These are phyloP conservation scores for Camelina sativa DNA, from an alignment of 345 rosid species.

Conservation along the genomic window DNA sequence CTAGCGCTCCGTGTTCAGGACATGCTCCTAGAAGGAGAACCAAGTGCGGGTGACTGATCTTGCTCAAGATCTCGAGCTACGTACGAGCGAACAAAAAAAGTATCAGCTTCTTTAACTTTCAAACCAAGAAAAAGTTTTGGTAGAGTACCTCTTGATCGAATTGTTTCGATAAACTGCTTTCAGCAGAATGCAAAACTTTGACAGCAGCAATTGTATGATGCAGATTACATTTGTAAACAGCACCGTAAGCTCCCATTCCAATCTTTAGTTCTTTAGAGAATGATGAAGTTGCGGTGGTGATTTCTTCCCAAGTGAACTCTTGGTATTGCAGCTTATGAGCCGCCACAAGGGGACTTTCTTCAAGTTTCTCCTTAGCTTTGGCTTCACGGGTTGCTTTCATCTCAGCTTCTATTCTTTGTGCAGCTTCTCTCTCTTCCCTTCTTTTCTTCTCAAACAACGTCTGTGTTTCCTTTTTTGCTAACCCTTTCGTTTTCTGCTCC, in stretches of 20 bases:
- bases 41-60: constrained; percentile 83
- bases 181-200: constrained; percentile 47
- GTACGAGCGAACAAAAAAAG: constrained; percentile 41
- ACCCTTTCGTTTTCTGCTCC: constrained; percentile 54
- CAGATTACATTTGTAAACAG: constrained; percentile 47
- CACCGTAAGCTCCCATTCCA: constrained; percentile 47
- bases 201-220: constrained; percentile 48
- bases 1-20: constrained; percentile 67
- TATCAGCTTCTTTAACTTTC: constrained; percentile 2
- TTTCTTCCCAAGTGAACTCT: constrained; percentile 49
- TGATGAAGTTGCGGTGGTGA: constrained; percentile 44
- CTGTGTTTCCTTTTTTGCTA: constrained; percentile 56
- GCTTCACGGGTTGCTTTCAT: constrained; percentile 52
- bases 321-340: constrained; percentile 42
- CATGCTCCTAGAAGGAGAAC: constrained; percentile 95
- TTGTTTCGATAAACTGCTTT: constrained; percentile 39
- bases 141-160: constrained; percentile 44
- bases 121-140: not conserved
- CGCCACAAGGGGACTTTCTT: constrained; percentile 29
- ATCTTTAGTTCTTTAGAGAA: constrained; percentile 48
- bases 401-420: constrained; percentile 55
- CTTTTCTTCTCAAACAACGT: constrained; percentile 52
- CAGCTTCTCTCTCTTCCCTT: constrained; percentile 63
- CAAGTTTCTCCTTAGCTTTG: constrained; percentile 64
- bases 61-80: constrained; percentile 77